A percentile compares a stretch with the other conserved stretches of the same genome.
phyloP scores from a whole-genome alignment of 306 rosid genomes.

The Abrus precatorius region DNA sequence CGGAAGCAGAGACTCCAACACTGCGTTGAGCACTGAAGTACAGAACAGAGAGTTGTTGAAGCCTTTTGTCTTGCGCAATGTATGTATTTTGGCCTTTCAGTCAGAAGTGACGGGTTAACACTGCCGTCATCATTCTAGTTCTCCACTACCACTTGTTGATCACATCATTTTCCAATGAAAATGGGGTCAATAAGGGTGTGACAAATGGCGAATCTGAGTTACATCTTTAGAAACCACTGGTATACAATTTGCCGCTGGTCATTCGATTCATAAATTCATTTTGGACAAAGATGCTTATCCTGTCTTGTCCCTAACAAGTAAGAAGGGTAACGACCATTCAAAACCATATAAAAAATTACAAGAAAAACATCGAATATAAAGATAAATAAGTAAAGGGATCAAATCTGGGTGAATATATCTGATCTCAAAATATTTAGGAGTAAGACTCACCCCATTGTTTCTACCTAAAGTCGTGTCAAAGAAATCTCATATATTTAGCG shows the following conservation, averaged over 20 bases:
- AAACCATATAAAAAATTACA: background rate
- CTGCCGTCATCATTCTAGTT: background rate
- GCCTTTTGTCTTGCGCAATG: background rate
- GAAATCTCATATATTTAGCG: slow-evolving; percentile 27
- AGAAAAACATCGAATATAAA: background rate
- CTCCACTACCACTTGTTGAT: slow-evolving; percentile 7
- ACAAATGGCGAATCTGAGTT: slow-evolving; percentile 50
- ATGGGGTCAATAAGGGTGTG: slow-evolving; percentile 21
- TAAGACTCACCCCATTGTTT: slow-evolving; percentile 2
- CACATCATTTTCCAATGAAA: slow-evolving; percentile 47
- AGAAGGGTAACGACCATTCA: slow-evolving; percentile 37
- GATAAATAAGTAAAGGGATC: background rate
- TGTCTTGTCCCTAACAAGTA: slow-evolving; percentile 26
- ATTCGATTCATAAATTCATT: slow-evolving; percentile 35
- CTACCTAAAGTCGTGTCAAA: slow-evolving; percentile 18
- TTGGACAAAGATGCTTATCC: slow-evolving; percentile 48
- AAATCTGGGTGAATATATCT: slow-evolving; percentile 36
- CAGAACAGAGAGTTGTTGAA: background rate
- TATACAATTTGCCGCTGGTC: slow-evolving; percentile 39
- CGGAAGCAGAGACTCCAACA: background rate
- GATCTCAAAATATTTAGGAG: slow-evolving; percentile 12
- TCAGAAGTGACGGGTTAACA: background rate
- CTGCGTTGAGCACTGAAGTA: background rate
- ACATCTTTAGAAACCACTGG: slow-evolving; percentile 50
- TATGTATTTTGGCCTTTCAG: too few relatives aligned